phyloP scores from a whole-genome alignment of 805 yeast genomes.

The Ogataea salicorniae region DNA sequence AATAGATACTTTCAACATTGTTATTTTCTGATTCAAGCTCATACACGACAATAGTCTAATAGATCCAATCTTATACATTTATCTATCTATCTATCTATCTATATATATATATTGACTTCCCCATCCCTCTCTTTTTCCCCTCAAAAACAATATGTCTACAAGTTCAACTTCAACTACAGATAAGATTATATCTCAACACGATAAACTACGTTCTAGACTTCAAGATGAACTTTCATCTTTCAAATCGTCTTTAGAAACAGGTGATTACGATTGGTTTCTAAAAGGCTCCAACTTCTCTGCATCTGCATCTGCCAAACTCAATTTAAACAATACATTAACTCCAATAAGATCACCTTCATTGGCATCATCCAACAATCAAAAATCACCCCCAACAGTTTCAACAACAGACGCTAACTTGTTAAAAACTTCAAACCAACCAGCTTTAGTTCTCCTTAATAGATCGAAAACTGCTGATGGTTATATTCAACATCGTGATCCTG shows the following conservation, averaged over 20 bases:
- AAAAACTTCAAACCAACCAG: conserved; percentile 4
- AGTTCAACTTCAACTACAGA: neutral
- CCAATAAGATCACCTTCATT: conserved; percentile 26
- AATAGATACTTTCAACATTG: too few relatives aligned
- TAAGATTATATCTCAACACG: conserved; percentile 19
- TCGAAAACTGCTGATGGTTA: conserved; percentile 25
- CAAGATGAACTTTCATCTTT: conserved; percentile 23
- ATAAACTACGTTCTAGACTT: conserved; percentile 23
- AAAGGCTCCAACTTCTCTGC: conserved; percentile 14
- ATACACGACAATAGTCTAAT: too few relatives aligned
- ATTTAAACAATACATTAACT: conserved; percentile 4
- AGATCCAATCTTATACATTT: too few relatives aligned
- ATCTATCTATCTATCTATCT: too few relatives aligned
- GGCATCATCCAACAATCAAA: conserved; percentile 18
- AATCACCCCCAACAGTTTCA: conserved; percentile 25
- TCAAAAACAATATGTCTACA: neutral
- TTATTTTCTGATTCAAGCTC: too few relatives aligned
- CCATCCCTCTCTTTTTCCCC: too few relatives aligned
- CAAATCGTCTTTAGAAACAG: conserved; percentile 17
- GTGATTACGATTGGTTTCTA: conserved; percentile 30
- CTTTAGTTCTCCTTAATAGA: conserved; percentile 14
- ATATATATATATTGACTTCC: too few relatives aligned
- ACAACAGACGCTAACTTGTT: conserved; percentile 12
- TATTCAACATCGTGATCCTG: conserved; percentile 7
- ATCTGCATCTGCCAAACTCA: neutral